Evolutionary conservation across 768 basidiomycete genomes (phyloP).

Genomic region (Tricholoma matsutake): DNA sequence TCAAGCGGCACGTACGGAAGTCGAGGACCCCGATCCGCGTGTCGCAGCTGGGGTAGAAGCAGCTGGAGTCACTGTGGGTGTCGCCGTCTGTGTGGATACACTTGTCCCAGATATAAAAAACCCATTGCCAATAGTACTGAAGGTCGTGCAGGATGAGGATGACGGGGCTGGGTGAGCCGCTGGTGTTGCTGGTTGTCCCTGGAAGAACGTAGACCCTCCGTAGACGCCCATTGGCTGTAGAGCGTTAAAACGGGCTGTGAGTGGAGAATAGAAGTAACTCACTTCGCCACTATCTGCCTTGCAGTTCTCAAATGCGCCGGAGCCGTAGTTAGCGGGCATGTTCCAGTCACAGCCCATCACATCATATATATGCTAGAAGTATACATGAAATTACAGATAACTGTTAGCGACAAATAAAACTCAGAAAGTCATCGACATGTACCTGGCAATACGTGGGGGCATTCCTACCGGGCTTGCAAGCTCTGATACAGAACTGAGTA

Average conservation of each 20-base stretch:
- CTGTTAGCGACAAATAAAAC: neutral
- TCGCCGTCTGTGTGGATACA: conserved; percentile 10
- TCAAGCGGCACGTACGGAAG: conserved; percentile 8
- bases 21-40: conserved; percentile 4
- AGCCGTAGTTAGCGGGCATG: conserved; percentile 46
- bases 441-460: conserved; percentile 50
- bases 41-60: conserved; percentile 8
- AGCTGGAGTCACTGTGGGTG: conserved; percentile 3
- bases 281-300: conserved; percentile 46
- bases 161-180: conserved; percentile 52
- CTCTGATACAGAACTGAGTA: conserved; percentile 69
- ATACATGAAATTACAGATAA: neutral
- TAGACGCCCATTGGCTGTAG: conserved; percentile 64
- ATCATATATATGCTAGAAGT: neutral
- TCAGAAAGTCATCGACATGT: neutral
- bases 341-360: conserved; percentile 47
- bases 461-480: conserved; percentile 50
- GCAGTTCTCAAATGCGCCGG: conserved; percentile 45
- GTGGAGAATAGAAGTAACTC: neutral
- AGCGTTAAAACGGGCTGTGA: neutral
- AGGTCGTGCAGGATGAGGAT: conserved; percentile 57
- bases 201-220: conserved; percentile 63
- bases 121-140: conserved; percentile 53
- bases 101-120: conserved; percentile 30
- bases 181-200: conserved; percentile 58